Evolutionary conservation across 306 rosid species (phyloP).

Genomic region (Astragalus membranaceus): DNA sequence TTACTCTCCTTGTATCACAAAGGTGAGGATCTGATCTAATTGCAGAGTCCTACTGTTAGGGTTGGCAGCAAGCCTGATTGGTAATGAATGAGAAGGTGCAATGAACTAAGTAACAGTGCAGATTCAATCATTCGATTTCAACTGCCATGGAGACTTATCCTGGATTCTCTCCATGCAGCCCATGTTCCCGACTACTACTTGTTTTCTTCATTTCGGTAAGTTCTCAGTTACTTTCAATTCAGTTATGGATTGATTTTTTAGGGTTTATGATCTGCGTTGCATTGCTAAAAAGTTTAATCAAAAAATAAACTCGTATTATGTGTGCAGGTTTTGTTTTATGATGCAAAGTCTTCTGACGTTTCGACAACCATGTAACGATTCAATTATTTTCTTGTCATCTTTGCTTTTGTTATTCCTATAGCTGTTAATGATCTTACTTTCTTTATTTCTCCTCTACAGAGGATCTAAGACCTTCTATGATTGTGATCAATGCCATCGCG

Average conservation of each 20-base stretch:
- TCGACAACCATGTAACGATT: slow-evolving; percentile 39
- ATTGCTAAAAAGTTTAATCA: not conserved
- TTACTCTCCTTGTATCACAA: too few relatives aligned
- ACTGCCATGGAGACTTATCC: slow-evolving; percentile 11
- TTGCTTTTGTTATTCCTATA: not conserved
- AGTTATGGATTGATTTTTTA: not conserved
- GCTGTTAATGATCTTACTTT: not conserved
- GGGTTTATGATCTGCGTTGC: slow-evolving; percentile 6
- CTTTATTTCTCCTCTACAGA: not conserved
- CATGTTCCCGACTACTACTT: slow-evolving; percentile 23
- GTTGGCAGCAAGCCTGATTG: not conserved
- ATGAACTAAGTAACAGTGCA: not conserved
- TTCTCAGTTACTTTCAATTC: not conserved
- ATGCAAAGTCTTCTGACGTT: slow-evolving; percentile 24
- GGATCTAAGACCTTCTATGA: slow-evolving; percentile 23
- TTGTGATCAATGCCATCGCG: slow-evolving; percentile 41
- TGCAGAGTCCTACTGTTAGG: not conserved
- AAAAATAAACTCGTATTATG: not conserved
- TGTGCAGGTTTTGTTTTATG: slow-evolving; percentile 44
- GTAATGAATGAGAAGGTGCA: not conserved
- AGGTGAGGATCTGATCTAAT: not conserved
- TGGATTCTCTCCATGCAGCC: not conserved
- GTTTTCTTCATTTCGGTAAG: slow-evolving; percentile 37
- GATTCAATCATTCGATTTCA: slow-evolving; percentile 4
- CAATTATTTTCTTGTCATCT: not conserved